Evolutionary conservation across 768 basidiomycete genomes (phyloP), one percentile per base, ranked within the genome.

Genomic region (Naematelia aurantialba): DNA sequence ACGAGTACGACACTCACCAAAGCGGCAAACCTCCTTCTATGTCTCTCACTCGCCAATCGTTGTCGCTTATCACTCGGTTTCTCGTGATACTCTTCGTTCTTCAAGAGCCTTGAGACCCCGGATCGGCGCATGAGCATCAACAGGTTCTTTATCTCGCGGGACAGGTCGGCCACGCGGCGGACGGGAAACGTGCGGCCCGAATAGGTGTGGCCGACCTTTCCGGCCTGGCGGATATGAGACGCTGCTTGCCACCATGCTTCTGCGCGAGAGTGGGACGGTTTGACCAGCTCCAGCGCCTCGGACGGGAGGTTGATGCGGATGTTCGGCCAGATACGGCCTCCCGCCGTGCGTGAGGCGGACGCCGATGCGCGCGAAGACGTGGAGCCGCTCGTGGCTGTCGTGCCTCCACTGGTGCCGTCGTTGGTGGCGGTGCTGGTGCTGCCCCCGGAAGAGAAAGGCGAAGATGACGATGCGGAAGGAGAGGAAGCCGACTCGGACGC

Each of bases 1-100:
- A n/a, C n/a, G n/a, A n/a, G n/a, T n/a, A n/a, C 17, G 8, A 17
- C 34, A 58, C 56, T 34, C 48, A 58, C 56, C 47, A 58, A 26
- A 21, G 48, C 56, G 19, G 48, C 47, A 26, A 58, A 58, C 21
- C 56, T 50, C 22, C 56, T 30, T 31, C 56, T 50, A 39, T 58
- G 56, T 11, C 56, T 17, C 21, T 58, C 56, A 51, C 56, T 58
- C 25, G 22, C 31, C 49, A 31, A 45, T 31, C 56, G 29, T 19
- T 42, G 50, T 39, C 42, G 50, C 56, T 27, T 14, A 4, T 51
- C 48, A 19, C 56, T 49, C 13, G 56, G 56, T 50, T 52, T 58
- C 48, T 58, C 56, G 30, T 58, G 44, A 51, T 45, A 58, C 25
- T 52, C 49, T 21, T 29, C 47, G 11, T 29, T 19, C 47, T 24